phyloP scores from a whole-genome alignment of 441 rosid genomes.

The Aquilaria agallochum region DNA sequence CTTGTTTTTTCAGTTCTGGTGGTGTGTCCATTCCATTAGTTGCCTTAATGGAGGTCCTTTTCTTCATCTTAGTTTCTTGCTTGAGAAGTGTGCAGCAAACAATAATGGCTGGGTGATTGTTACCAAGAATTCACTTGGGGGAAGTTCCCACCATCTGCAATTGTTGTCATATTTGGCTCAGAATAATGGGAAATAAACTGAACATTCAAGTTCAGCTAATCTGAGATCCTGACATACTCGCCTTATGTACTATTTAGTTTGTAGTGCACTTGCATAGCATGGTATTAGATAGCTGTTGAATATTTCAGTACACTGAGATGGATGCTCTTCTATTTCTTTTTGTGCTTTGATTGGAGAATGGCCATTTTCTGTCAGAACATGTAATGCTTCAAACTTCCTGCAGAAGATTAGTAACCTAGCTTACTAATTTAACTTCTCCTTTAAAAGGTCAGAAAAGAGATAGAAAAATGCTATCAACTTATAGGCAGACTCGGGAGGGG shows the following conservation, averaged over 20 bases:
- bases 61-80: too few species aligned
- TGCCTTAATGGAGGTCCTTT: too few species aligned
- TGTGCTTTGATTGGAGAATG: neutral
- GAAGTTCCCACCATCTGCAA: too few species aligned
- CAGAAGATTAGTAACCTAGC: conserved; percentile 10
- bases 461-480: conserved; percentile 63
- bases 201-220: too few species aligned
- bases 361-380: conserved; percentile 5
- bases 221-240: neutral
- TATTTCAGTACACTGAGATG: neutral
- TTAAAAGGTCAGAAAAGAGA: conserved; percentile 78
- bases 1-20: too few species aligned
- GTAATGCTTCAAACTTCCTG: neutral
- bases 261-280: neutral
- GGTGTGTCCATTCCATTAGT: too few species aligned
- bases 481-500: conserved; percentile 77
- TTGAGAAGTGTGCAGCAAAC: too few species aligned
- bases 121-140: too few species aligned
- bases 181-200: too few species aligned
- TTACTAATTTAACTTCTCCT: conserved; percentile 20
- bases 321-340: conserved; percentile 2
- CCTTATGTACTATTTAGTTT: neutral
- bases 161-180: too few species aligned
- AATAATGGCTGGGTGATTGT: too few species aligned
- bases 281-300: neutral